These are phyloP conservation scores for Paecilomyces fulvus DNA, from an alignment of 2,329 filamentous ascomycete species.

Conservation along the genomic window DNA sequence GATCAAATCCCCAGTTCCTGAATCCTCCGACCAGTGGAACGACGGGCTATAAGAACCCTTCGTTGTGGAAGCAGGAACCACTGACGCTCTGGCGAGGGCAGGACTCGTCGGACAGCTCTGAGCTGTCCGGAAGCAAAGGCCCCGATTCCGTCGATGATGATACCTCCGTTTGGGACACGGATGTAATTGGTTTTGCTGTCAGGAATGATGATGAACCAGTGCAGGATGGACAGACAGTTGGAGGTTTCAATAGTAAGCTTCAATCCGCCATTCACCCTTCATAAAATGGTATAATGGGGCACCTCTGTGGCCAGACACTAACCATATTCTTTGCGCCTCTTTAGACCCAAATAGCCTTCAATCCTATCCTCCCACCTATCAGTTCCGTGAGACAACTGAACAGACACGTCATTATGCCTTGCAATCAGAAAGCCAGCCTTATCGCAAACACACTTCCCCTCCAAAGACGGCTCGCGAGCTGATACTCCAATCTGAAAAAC, in stretches of 20 bases:
- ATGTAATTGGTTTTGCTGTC: neutral
- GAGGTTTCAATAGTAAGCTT: neutral
- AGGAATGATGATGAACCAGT: constrained; percentile 3
- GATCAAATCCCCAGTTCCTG: neutral
- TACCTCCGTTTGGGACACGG: neutral
- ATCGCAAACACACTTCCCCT: neutral
- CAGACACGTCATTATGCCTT: neutral
- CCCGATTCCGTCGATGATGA: neutral
- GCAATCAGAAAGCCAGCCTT: neutral
- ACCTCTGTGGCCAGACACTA: neutral
- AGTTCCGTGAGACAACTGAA: neutral
- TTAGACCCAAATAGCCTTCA: neutral
- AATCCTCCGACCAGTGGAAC: neutral
- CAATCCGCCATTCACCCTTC: neutral
- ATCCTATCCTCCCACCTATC: neutral
- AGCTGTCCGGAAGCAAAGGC: neutral
- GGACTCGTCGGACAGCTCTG: neutral
- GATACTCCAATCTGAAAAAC: constrained; percentile 12
- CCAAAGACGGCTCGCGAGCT: neutral
- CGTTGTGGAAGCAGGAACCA: neutral
- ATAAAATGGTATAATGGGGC: no score
- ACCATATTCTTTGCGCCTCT: neutral
- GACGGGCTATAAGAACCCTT: neutral
- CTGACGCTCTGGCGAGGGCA: neutral
- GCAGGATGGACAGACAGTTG: neutral